Percentiles rank a stretch among this genome's conserved stretches.
These are phyloP conservation scores for Colletotrichum magnum DNA, from an alignment of 2,329 filamentous ascomycete species.

Conservation along the genomic window DNA sequence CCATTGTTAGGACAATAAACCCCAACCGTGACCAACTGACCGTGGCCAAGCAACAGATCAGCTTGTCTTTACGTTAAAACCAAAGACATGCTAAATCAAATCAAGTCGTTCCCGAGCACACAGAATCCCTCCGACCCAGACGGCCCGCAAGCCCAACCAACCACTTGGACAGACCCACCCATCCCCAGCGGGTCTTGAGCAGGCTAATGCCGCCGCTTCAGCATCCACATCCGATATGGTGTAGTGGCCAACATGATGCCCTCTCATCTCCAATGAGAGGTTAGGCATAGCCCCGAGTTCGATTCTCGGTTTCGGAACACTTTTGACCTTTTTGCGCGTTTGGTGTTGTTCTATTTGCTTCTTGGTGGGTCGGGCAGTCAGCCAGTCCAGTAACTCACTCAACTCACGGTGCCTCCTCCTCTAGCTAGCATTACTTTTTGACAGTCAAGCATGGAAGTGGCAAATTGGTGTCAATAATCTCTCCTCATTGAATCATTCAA, in stretches of 20 bases:
- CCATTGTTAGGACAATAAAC: no score
- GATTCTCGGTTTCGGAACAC: conserved; percentile 36
- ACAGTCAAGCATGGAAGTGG: no score
- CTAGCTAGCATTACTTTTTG: background rate
- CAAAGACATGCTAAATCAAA: no score
- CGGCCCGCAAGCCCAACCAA: no score
- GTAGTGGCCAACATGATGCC: conserved; percentile 37
- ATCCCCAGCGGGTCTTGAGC: background rate
- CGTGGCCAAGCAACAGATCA: no score
- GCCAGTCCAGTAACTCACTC: background rate
- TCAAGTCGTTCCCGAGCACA: no score
- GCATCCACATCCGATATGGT: conserved; percentile 29
- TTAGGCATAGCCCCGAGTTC: conserved; percentile 37
- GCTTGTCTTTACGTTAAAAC: no score
- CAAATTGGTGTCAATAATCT: no score
- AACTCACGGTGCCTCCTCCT: background rate
- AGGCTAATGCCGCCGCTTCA: accelerated
- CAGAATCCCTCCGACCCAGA: no score
- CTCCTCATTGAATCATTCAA: no score
- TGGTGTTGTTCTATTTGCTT: background rate
- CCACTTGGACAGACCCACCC: no score
- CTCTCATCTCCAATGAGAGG: conserved; percentile 8
- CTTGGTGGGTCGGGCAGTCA: background rate
- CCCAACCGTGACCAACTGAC: no score
- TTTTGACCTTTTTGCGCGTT: background rate